Evolutionary conservation across 208 protist species (phyloP), one percentile per base, ranked within the genome.

Genomic region (Trypanosoma melophagium): DNA sequence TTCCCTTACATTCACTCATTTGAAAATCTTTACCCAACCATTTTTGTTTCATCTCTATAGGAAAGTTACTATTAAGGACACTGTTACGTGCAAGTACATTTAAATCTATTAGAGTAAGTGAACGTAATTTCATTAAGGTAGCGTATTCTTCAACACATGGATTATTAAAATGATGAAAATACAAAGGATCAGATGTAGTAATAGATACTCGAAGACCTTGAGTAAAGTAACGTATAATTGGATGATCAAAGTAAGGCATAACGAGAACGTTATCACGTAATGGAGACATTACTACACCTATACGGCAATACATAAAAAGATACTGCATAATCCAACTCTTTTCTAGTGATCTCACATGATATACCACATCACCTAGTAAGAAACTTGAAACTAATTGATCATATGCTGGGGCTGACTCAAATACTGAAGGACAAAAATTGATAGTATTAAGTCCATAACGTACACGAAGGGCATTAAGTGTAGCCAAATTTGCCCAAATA

Each of bases 321-420:
- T 99, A 99, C 83, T 99, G 95, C 77, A 99, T 91, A 28, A 98
- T 94, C 65, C 98, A 97, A 61, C 83, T 87, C 58, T 98, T 95
- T 59, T 91, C 74, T 3, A 99, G 86, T 12, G 89, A 94, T 49
- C 93, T 98, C 63, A 95, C 98, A 80, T 99, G 97, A 69, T 97
- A 95, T 67, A 99, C 99, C n/a, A 90, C 77, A 60, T 98, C 83
- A 10, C 92, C 83, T 22, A 98, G 70, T 22, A 99, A 72, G 68
- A 98, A 99, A 40, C 93, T 84, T 21, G 90, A 85, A 16, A 90
- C 93, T 22, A 99, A 81, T 72, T 99, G 96, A 63, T 98, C 92
- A 44, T 94, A 90, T 45, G 87, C 83, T 3, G 90, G 84, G 0
- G 87, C 76, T 53, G 66, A 65, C 64, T 92, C 86, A 64, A 97